A percentile compares a stretch with the other conserved stretches of the same genome.
These are phyloP conservation scores for Amylostereum areolatum DNA, from an alignment of 1,284 basidiomycete species.

Conservation along the genomic window DNA sequence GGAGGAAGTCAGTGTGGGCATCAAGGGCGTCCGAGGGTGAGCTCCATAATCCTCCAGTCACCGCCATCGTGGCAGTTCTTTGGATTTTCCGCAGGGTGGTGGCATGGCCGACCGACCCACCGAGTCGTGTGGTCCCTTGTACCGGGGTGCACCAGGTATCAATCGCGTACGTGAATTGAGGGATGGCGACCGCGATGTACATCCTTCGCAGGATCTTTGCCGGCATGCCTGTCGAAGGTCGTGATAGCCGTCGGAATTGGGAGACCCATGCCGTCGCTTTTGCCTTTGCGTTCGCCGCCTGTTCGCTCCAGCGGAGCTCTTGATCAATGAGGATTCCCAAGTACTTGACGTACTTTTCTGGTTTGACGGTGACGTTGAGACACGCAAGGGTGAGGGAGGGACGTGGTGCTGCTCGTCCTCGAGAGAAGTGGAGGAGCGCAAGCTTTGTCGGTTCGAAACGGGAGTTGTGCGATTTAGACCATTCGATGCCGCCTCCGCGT, in stretches of 20 bases:
- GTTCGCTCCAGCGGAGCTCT: background rate
- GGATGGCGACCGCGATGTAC: background rate
- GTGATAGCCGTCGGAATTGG: background rate
- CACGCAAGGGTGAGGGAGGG: too few relatives aligned
- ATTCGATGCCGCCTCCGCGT: conserved; percentile 5
- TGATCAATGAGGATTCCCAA: background rate
- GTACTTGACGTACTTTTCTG: background rate
- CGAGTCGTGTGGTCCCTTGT: background rate
- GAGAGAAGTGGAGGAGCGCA: background rate
- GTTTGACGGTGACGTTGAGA: background rate
- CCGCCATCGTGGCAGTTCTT: conserved; percentile 2
- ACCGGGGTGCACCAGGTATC: conserved; percentile 1
- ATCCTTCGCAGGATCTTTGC: background rate
- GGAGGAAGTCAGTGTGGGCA: conserved; percentile 9
- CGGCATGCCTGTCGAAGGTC: background rate
- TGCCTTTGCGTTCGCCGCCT: background rate
- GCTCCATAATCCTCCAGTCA: conserved; percentile 6
- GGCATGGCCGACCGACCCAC: conserved; percentile 5
- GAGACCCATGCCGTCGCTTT: background rate
- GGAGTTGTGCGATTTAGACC: conserved; percentile 10
- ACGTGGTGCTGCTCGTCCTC: background rate
- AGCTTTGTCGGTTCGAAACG: conserved; percentile 5
- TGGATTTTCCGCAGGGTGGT: conserved; percentile 1
- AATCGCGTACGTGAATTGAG: background rate
- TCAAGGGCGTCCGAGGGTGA: conserved; percentile 4